phyloP scores from a whole-genome alignment of 129 eudicot genomes.

The Escallonia herrerae region DNA sequence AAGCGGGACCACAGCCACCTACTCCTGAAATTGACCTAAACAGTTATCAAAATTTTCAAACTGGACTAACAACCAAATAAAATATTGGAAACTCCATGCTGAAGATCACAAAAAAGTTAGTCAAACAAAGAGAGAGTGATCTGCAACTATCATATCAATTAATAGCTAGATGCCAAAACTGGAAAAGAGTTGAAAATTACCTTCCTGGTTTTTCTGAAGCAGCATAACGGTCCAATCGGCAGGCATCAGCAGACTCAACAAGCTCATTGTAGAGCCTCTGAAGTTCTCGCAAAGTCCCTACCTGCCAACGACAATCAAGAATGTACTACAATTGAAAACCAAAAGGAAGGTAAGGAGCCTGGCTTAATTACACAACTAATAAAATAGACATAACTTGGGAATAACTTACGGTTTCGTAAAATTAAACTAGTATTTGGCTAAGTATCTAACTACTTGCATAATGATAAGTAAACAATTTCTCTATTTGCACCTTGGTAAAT shows the following conservation, averaged over 20 bases:
- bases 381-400: background rate
- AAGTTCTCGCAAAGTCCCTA: slow-evolving; percentile 71
- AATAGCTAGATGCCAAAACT: background rate
- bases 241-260: slow-evolving; percentile 64
- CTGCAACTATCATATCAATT: background rate
- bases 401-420: background rate
- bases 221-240: slow-evolving; percentile 83
- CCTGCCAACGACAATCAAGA: slow-evolving; percentile 33
- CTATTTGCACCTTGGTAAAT: no score
- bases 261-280: slow-evolving; percentile 93
- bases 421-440: background rate
- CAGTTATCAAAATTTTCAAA: background rate
- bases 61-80: background rate
- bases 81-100: background rate
- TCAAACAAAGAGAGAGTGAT: background rate
- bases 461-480: background rate
- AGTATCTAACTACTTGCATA: background rate
- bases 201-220: slow-evolving; percentile 72
- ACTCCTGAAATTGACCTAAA: slow-evolving; percentile 51
- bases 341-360: background rate
- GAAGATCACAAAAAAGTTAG: background rate
- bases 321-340: background rate
- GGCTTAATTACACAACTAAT: background rate
- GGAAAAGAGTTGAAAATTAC: slow-evolving; percentile 20
- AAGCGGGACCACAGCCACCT: slow-evolving; percentile 98